Percentiles rank a stretch among this genome's conserved stretches.
phyloP scores from a whole-genome alignment of 345 rosid genomes.

The Eucalyptus regnans region DNA sequence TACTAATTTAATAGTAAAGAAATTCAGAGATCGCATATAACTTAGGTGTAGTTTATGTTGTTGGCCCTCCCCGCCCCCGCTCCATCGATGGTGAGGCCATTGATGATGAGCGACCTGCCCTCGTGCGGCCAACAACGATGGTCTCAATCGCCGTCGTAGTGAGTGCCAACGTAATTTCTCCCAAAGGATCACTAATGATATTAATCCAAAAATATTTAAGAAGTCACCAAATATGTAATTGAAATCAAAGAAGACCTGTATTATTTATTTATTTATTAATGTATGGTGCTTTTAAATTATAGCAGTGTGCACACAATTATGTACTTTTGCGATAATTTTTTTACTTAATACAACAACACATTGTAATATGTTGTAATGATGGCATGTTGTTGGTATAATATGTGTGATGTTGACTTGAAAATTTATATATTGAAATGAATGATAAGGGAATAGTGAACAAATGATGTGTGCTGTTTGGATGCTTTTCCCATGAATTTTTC shows the following conservation, averaged over 20 bases:
- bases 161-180: background rate
- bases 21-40: background rate
- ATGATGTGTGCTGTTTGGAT: background rate
- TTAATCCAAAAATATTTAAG: background rate
- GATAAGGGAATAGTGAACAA: background rate
- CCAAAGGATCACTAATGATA: background rate
- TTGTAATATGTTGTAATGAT: background rate
- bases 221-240: background rate
- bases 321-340: background rate
- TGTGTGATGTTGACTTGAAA: background rate
- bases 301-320: background rate
- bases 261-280: too few relatives aligned
- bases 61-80: background rate
- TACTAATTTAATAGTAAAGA: background rate
- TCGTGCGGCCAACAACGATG: background rate
- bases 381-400: background rate
- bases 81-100: background rate
- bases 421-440: background rate
- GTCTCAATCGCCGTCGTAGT: background rate
- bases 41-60: background rate
- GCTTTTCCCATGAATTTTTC: background rate
- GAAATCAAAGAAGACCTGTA: background rate
- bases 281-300: too few relatives aligned
- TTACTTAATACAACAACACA: background rate
- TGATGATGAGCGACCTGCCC: background rate